Evolutionary conservation across 805 yeast species (phyloP).

Genomic region (Scheffersomyces stipitis): DNA sequence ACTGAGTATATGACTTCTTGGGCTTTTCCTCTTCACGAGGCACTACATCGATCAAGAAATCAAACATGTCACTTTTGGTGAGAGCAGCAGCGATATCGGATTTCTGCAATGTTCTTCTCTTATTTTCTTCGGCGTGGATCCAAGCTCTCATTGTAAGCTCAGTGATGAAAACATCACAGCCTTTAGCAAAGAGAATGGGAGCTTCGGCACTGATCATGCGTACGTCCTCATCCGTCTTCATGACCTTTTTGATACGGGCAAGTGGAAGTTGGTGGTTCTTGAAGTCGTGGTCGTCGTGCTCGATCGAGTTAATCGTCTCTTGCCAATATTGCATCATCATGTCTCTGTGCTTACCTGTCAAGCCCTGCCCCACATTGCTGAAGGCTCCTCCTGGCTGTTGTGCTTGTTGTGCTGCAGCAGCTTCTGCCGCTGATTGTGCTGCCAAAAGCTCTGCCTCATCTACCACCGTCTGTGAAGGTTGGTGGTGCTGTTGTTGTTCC

Average conservation of each 20-base stretch:
- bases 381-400: conserved; percentile 65
- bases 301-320: conserved; percentile 87
- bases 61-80: conserved; percentile 95
- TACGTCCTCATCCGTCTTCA: conserved; percentile 97
- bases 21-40: conserved; percentile 83
- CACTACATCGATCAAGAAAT: conserved; percentile 91
- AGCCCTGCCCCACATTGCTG: conserved; percentile 90
- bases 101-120: conserved; percentile 90
- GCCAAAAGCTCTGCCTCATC: conserved; percentile 44
- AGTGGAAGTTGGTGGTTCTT: conserved; percentile 92
- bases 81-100: conserved; percentile 94
- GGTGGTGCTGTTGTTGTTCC: conserved; percentile 15
- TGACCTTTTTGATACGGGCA: conserved; percentile 94
- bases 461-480: conserved; percentile 26
- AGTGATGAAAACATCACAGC: conserved; percentile 95
- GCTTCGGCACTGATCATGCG: conserved; percentile 98
- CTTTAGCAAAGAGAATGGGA: conserved; percentile 95
- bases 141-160: conserved; percentile 98
- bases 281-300: conserved; percentile 84
- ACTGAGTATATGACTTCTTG: conserved; percentile 32
- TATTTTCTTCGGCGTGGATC: conserved; percentile 97
- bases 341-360: conserved; percentile 75
- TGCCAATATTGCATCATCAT: conserved; percentile 98
- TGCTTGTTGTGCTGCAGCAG: conserved; percentile 46
- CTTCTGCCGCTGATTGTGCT: conserved; percentile 48